A percentile compares a stretch with the other conserved stretches of the same genome.
Conservation (phyloP, 192 early-diverging fungal species). For the Dissophora ornata region DNA sequence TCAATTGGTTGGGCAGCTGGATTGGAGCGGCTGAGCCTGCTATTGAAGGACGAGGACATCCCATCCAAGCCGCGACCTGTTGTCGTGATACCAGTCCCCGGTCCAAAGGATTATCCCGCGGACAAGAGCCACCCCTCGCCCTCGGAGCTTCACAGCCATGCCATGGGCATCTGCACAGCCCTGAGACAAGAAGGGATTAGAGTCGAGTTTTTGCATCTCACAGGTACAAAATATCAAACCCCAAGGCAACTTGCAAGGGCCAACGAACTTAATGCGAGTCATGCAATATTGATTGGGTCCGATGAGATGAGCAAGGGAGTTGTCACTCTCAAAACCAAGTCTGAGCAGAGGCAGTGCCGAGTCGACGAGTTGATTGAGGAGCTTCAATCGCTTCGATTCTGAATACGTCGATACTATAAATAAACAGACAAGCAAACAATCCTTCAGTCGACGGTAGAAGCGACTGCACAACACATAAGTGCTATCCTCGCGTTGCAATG, state of each 20-base stretch:
- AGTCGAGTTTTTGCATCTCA: slow-evolving; percentile 30
- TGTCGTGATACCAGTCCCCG: slow-evolving; percentile 45
- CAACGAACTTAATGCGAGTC: slow-evolving; percentile 48
- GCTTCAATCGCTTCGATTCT: no score
- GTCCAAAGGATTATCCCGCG: slow-evolving; percentile 5
- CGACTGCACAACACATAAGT: no score
- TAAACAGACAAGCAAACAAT: no score
- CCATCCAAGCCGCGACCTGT: slow-evolving; percentile 21
- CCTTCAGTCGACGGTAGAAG: neutral
- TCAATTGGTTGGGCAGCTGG: slow-evolving; percentile 75
- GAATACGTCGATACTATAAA: no score
- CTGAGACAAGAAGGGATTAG: slow-evolving; percentile 24
- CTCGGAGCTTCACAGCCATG: slow-evolving; percentile 19
- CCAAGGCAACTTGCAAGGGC: slow-evolving; percentile 39
- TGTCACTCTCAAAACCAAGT: slow-evolving; percentile 31
- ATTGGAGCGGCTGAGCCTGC: slow-evolving; percentile 67
- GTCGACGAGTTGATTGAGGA: slow-evolving; percentile 20
- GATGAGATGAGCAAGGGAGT: slow-evolving; percentile 38
- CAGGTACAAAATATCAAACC: slow-evolving; percentile 23
- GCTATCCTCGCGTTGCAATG: no score
- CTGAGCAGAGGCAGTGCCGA: slow-evolving; percentile 25
- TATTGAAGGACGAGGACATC: slow-evolving; percentile 35
- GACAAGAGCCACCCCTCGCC: neutral
- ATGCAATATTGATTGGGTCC: slow-evolving; percentile 51
- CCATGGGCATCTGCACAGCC: slow-evolving; percentile 5